Base-by-base conservation (phyloP, 257 asterid species). In the Salvia hispanica region DNA sequence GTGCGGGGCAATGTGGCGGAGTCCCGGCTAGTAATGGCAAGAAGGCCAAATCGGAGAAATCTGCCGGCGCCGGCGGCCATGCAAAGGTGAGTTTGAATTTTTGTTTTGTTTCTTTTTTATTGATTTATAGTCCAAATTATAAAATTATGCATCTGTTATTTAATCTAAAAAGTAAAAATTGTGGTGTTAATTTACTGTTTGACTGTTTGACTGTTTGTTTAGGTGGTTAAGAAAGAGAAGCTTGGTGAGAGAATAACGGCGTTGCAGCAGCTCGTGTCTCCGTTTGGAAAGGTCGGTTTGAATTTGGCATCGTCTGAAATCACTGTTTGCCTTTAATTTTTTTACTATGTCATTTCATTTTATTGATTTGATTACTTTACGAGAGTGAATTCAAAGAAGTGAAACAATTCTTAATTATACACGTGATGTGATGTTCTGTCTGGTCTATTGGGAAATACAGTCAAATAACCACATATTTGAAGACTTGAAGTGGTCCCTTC, bases 261-360 rank as follows among this genome's bases (percentile, higher is more conserved):
- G n/a, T 65, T 92, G 87, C 98, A 90, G 63, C 96, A 90, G 31
- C 96, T 92, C 2, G 97, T 92, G 25, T 92, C 98, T 11, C 98
- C 98, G 31, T 92, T 88, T 72, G 98, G 98, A 67, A 92, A 92
- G 98, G 98, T 89, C n/a, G 13, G 59, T 21, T 36, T 45, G 7
- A 33, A 28, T 28, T 31, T 25, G 31, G 31, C 3, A 1, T 31
- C 10, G 12, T 54, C 28, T 40, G 9, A 40, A 40, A 8, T 7
- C 8, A 40, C 45, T 40, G 3, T 40, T 40, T 25, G 31, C 2
- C 44, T 7, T 39, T 5, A 6, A 39, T 39, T 39, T 7, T 6
- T 0, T 3, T 40, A 6, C 8, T 40, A 8, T 7, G 2, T 10
- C 45, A 10, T 40, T 40, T 40, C 9, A 40, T 40, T 40, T 40